Base-by-base conservation (phyloP, 2,329 filamentous ascomycete genomes). In the Aureobasidium pullulans region DNA sequence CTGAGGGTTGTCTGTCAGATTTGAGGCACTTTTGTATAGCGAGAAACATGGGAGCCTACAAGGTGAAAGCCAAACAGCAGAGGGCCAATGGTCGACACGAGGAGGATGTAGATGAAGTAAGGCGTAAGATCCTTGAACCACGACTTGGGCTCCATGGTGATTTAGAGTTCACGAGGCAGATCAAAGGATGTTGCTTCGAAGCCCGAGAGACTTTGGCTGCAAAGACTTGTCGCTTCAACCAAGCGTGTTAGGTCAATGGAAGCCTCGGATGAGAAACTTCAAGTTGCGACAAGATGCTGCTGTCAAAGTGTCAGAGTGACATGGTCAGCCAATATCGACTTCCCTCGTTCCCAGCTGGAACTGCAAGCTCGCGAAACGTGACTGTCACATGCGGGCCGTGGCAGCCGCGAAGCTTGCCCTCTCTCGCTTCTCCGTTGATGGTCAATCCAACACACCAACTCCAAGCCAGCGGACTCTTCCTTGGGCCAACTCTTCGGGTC, bases 61-160 rank as follows among this genome's bases (percentile, higher is more conserved):
- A 97, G 75, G 74, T 97, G 93, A 74, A 90, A 96, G 63, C 94
- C 94, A 71, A 96, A 99, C 68, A 96, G 90, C 46, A 97, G 81
- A 1, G 94, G 90, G 0, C 93, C 94, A 16, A 96, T 76, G 0
- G 91, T 95, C 44, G 89, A 84, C 61, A 92, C 79, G 62, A 85
- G 75, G 59, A 97, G 82, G 48, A 94, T 76, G 69, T 90, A 83
- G 68, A 94, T 70, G 66, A 97, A 84, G 73, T 90, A 96, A 5
- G 84, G 79, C 37, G 90, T 94, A 59, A 91, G 70, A 68, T 73
- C 72, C 61, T 77, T 67, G 64, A 75, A 69, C 70, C 71, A 75
- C 19, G 71, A 67, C 32, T 69, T 67, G 29, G 67, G 68, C 50
- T 71, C 66, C 73, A 76, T 76, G 62, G 63, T 47, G 31, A 13